Evolutionary conservation across 345 rosid genomes (phyloP).

Genomic region (Carallia pectinifolia): DNA sequence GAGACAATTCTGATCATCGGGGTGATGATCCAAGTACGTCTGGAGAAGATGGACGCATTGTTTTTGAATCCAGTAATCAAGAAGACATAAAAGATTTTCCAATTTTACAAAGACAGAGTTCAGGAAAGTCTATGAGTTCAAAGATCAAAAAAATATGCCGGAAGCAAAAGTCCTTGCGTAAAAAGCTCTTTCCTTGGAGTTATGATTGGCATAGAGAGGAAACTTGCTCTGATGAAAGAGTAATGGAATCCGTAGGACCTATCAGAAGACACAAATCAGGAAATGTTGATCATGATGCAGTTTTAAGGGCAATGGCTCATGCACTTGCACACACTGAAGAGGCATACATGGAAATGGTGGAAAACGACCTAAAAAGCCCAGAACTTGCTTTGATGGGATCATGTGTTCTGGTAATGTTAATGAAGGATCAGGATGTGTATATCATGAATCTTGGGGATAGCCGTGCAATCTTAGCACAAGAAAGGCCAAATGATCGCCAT

Average conservation of each 20-base stretch:
- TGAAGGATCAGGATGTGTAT: conserved; percentile 97
- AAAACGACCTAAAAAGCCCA: conserved; percentile 73
- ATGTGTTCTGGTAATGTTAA: conserved; percentile 88
- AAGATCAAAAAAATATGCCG: conserved; percentile 64
- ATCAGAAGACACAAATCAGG: conserved; percentile 86
- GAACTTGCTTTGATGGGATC: conserved; percentile 98
- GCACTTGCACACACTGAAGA: conserved; percentile 75
- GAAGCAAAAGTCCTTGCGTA: conserved; percentile 85
- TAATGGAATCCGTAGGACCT: conserved; percentile 58
- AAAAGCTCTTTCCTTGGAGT: conserved; percentile 94
- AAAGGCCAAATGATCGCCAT: conserved; percentile 75
- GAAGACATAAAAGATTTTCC: conserved; percentile 32
- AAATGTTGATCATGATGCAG: conserved; percentile 69
- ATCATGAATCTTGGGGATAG: conserved; percentile 98
- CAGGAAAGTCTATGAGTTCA: conserved; percentile 59
- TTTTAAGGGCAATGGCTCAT: conserved; percentile 77
- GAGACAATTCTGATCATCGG: conserved; percentile 33
- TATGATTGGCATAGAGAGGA: conserved; percentile 97
- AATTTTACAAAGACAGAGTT: conserved; percentile 46
- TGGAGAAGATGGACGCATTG: conserved; percentile 55
- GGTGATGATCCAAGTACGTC: conserved; percentile 76
- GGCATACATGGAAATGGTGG: conserved; percentile 94
- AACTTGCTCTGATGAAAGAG: conserved; percentile 54
- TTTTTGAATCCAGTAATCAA: conserved; percentile 36
- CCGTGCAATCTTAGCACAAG: conserved; percentile 85